Base-by-base conservation (phyloP, 2,329 filamentous ascomycete species). In the Acrocalymma vagum region DNA sequence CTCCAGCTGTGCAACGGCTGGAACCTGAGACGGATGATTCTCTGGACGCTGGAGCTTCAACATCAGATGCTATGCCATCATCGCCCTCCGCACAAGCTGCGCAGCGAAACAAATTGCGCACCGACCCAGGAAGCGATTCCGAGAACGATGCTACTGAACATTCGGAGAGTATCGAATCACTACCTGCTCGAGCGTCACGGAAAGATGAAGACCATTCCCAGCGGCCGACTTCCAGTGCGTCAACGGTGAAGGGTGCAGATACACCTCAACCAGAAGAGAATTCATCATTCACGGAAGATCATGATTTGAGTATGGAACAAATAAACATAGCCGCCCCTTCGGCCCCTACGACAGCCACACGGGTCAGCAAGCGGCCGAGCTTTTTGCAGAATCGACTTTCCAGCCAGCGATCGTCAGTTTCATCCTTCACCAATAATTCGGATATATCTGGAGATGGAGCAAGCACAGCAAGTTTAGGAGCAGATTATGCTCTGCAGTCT, bases 401-500 rank as follows among this genome's bases (percentile, higher is more conserved):
- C 3, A 79, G 79, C 43, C 75, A 83, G 55, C 77, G 80, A 17
- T 79, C 82, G n/a, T 83, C 81, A 3, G 72, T 75, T 10, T 83
- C 82, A 3, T 83, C 81, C 0, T 62, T 77, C 28, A 74, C 77
- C 6, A 79, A 78, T 36, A 72, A 68, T 16, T 82, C 79, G 28
- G 80, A 80, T 25, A 67, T 67, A 9, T 79, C 76, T 48, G 78
- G 76, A 23, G 86, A 88, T 47, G 76, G 74, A 7, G 83, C 82
- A n/a, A 93, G 86, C 60, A 90, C 95, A 51, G 80, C 79, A 4
- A 91, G 88, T 5, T 74, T 90, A 13, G 86, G 87, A 6, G 83
- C 84, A 7, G 91, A 96, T 66, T 94, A 87, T 69, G 88, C 89
- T 16, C 74, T 95, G 23, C 89, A 95, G 59, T 88, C 89, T 2